Evolutionary conservation across 108 stramenopile genomes (phyloP).

Genomic region (Epithemia pelagica): DNA sequence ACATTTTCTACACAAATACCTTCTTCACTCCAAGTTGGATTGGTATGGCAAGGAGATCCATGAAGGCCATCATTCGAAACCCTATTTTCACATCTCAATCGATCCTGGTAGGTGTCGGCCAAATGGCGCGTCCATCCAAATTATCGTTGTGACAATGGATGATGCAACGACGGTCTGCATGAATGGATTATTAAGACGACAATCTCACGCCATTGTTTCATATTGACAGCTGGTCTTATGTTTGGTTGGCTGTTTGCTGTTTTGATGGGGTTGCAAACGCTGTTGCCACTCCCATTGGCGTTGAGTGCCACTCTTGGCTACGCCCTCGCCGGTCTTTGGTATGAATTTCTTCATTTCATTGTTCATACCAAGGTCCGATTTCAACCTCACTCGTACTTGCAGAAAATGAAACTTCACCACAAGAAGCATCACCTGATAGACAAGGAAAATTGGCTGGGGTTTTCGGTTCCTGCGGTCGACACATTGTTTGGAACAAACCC

Average conservation of each 20-base stretch:
- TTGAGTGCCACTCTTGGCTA: conserved; percentile 53
- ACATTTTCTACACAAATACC: conserved; percentile 40
- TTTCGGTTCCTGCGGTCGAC: conserved; percentile 51
- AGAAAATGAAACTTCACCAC: conserved; percentile 47
- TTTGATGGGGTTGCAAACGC: conserved; percentile 23
- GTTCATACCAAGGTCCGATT: conserved; percentile 59
- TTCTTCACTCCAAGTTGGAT: conserved; percentile 47
- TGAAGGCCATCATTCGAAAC: conserved; percentile 43
- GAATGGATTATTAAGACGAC: too few species aligned
- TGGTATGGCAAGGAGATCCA: conserved; percentile 67
- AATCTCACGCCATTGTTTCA: too few species aligned
- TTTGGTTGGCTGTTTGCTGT: conserved; percentile 47
- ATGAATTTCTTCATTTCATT: conserved; percentile 72
- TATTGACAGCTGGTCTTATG: conserved; percentile 25
- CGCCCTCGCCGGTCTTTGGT: conserved; percentile 43
- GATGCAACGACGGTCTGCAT: too few species aligned
- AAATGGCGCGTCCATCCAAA: too few species aligned
- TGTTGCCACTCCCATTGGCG: conserved; percentile 42
- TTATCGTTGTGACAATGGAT: too few species aligned
- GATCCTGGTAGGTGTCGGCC: conserved; percentile 31
- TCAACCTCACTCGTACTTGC: conserved; percentile 13
- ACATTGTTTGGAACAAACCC: conserved; percentile 64
- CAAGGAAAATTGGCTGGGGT: conserved; percentile 54
- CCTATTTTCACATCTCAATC: conserved; percentile 56
- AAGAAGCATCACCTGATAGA: conserved; percentile 52